Base-by-base conservation (phyloP, 768 basidiomycete genomes). In the Leucocoprinus sp. region DNA sequence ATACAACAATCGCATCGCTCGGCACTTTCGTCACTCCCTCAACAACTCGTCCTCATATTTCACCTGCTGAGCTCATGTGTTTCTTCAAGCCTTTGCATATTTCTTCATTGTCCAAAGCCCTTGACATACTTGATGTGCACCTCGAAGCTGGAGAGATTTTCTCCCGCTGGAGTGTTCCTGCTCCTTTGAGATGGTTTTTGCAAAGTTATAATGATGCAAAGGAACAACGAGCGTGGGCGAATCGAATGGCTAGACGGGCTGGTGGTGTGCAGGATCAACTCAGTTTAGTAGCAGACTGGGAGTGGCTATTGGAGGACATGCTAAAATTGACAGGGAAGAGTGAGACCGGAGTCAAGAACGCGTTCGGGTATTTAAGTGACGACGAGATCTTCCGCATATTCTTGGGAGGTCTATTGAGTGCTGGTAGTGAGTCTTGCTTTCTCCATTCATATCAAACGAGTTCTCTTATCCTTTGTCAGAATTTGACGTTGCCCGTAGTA, bases 111-210 rank as follows among this genome's bases (percentile, higher is more conserved):
- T 93, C 93, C 0, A 76, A 78, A 42, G 80, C 83, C 5, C 75
- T 99, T 31, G 95, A 99, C 59, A 79, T 92, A 41, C 74, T 97
- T 42, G 95, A 98, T 62, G 78, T 95, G 1, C 95, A 98, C 61
- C 74, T 99, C 9, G 90, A 96, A 57, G 86, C 87, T 0, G 93
- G 90, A 17, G 95, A 98, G 62, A 89, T 92, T 35, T 68, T 99
- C 14, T 76, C 87, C 2, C 75, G 90, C 22, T 99, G 93, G 93
- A 75, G 74, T 54, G 85, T 85, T 1, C 75, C 86, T 18, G 84
- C 84, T 2, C 82, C 88, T 2, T 64, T 97, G 35, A 74, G 80
- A n/a, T 97, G 92, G 87, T 89, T 98, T 62, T 66, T 97, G 15
- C 86, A 83, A 55, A 88, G 89, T 50, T 70, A 77, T 44, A 62